Percentiles rank a stretch among this genome's conserved stretches.
These are phyloP conservation scores for Wickerhamiella domercqiae DNA, from an alignment of 805 yeast species.

Conservation along the genomic window DNA sequence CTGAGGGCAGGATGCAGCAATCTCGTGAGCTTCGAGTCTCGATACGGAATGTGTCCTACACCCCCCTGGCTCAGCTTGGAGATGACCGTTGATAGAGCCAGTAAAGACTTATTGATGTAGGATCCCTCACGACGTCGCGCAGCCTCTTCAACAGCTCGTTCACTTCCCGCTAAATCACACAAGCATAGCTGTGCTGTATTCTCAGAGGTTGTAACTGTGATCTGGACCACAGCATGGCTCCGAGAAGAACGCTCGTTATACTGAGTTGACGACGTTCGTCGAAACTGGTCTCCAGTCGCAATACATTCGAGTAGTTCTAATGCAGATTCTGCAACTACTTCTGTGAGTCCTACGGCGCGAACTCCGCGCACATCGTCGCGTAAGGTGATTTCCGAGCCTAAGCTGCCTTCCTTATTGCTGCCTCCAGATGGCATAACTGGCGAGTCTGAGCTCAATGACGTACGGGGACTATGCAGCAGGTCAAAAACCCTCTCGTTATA, in stretches of 20 bases:
- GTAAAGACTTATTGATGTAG: slow-evolving; percentile 74
- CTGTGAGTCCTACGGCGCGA: slow-evolving; percentile 56
- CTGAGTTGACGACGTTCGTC: slow-evolving; percentile 81
- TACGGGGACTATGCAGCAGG: slow-evolving; percentile 27
- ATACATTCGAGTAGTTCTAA: slow-evolving; percentile 48
- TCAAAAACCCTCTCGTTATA: slow-evolving; percentile 82
- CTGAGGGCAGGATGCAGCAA: slow-evolving; percentile 82
- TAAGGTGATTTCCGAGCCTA: slow-evolving; percentile 39
- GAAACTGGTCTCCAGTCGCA: slow-evolving; percentile 50
- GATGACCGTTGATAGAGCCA: slow-evolving; percentile 87
- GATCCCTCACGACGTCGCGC: slow-evolving; percentile 91
- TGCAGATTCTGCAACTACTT: slow-evolving; percentile 39
- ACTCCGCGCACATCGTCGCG: slow-evolving; percentile 70
- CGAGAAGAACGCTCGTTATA: slow-evolving; percentile 77
- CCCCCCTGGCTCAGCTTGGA: slow-evolving; percentile 45
- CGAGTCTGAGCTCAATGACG: background rate
- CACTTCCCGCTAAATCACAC: slow-evolving; percentile 97
- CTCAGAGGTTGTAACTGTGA: slow-evolving; percentile 34
- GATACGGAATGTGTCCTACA: slow-evolving; percentile 65
- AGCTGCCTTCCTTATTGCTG: slow-evolving; percentile 10
- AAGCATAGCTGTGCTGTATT: slow-evolving; percentile 54
- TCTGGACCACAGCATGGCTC: slow-evolving; percentile 77
- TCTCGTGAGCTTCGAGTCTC: slow-evolving; percentile 87
- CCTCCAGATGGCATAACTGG: background rate
- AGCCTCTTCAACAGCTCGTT: slow-evolving; percentile 53